These are phyloP conservation scores for Leccinellum rugosiceps DNA, from an alignment of 768 basidiomycete genomes.

Conservation along the genomic window DNA sequence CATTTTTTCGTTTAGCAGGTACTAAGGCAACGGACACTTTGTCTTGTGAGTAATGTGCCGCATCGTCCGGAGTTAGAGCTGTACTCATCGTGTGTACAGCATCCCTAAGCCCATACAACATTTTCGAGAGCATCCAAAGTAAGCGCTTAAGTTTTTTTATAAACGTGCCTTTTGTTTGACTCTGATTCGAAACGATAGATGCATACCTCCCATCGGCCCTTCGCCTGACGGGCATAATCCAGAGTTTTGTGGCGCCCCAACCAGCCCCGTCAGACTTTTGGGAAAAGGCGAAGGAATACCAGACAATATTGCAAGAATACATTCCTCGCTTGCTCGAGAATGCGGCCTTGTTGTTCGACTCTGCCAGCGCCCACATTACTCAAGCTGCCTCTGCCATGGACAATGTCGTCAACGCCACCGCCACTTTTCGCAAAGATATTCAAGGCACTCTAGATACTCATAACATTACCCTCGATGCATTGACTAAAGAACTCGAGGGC, in stretches of 20 bases:
- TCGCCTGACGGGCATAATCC: neutral
- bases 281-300: conserved; percentile 6
- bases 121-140: conserved; percentile 4
- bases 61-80: neutral
- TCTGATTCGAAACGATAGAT: neutral
- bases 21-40: neutral
- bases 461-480: neutral
- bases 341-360: neutral
- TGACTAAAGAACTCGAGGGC: conserved; percentile 11
- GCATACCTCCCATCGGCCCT: neutral
- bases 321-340: conserved; percentile 4
- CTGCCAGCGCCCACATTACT: neutral
- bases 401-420: conserved; percentile 10
- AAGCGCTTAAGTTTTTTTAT: neutral
- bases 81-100: neutral
- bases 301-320: neutral
- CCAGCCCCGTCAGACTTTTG: conserved; percentile 6
- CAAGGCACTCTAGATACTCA: conserved; percentile 4
- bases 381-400: conserved; percentile 4
- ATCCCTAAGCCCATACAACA: neutral
- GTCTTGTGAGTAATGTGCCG: neutral
- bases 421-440: conserved; percentile 11
- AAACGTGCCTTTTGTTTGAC: neutral
- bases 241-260: neutral
- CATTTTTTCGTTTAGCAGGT: neutral